Base-by-base conservation (phyloP, 2,329 filamentous ascomycete species). In the Alternaria novae-zelandiae region DNA sequence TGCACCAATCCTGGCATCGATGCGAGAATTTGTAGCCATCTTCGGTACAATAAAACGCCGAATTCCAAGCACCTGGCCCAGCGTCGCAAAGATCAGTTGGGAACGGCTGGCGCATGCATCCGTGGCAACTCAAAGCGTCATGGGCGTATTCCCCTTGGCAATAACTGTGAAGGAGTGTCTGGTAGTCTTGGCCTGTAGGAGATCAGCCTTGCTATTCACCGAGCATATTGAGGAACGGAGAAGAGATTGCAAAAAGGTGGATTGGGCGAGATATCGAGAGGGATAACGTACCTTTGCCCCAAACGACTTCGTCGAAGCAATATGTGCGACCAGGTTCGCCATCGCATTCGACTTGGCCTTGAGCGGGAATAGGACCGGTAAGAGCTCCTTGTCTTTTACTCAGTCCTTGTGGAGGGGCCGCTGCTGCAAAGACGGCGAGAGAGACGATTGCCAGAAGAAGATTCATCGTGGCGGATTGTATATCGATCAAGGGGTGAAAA, bases 91-190 rank as follows among this genome's bases (percentile, higher is more conserved):
- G 28, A 6, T 61, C 49, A 20, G 69, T 41, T 6, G 66, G 57
- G 46, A 56, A 63, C 13, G 63, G 61, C 8, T 36, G 25, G 15
- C 63, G 60, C 43, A 67, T 68, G 59, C 68, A 71, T 26, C 54
- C 63, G 21, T 66, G 65, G 53, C 70, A 72, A 10, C 66, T 70
- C 3, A 61, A 56, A 13, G 66, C 67, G 25, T 72, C 69, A n/a
- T 26, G n/a, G 17, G 55, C 41, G 23, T 51, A 68, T 53, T 70
- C 63, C 12, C 65, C 56, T 44, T 65, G 49, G 46, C 69, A 73
- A 49, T 71, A 72, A 13, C 63, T 66, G 13, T 70, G 66, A 1
- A 73, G 68, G 5, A 68, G 56, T 2, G 43, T 65, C 25, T 73
- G 69, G n/a, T 61, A 59, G 13, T 57, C 45, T 26, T 70, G 63